Evolutionary conservation across 257 asterid genomes (phyloP).

Genomic region (Forsythia viridissima): DNA sequence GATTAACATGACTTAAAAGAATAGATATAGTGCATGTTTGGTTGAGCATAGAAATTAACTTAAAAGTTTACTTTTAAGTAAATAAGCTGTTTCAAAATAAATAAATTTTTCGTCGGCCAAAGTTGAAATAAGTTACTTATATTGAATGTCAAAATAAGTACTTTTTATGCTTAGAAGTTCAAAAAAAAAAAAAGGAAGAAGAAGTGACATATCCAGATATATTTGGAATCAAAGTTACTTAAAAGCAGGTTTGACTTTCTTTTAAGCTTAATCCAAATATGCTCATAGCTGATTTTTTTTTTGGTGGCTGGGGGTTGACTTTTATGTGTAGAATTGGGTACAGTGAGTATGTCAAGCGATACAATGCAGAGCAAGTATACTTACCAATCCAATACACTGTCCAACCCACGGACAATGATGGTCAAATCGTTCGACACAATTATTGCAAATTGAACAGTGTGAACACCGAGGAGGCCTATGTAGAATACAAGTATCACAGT

Average conservation of each 20-base stretch:
- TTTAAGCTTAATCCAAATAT: background rate
- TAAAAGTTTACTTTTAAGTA: background rate
- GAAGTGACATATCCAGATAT: background rate
- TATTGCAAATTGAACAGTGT: conserved; percentile 89
- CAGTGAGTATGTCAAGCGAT: background rate
- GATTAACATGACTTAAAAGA: background rate
- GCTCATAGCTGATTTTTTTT: background rate
- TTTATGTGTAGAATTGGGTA: conserved; percentile 2
- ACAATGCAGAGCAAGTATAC: conserved; percentile 21
- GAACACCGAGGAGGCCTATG: conserved; percentile 95
- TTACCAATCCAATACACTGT: conserved; percentile 88
- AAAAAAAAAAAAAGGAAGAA: too few species aligned
- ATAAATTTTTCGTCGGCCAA: background rate
- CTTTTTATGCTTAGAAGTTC: too few species aligned
- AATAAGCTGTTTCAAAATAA: background rate
- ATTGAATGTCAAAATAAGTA: background rate
- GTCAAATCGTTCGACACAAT: conserved; percentile 90
- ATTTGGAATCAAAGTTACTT: background rate
- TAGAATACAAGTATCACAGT: conserved; percentile 87
- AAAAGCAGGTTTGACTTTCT: background rate
- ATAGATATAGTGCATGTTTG: background rate
- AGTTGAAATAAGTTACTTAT: background rate
- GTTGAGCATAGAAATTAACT: background rate
- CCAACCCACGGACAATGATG: conserved; percentile 99
- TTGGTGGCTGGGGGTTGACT: background rate